Percentiles rank a stretch among this genome's conserved stretches.
phyloP scores from a whole-genome alignment of 352 stramenopile genomes.

The Phytopythium ostracodes region DNA sequence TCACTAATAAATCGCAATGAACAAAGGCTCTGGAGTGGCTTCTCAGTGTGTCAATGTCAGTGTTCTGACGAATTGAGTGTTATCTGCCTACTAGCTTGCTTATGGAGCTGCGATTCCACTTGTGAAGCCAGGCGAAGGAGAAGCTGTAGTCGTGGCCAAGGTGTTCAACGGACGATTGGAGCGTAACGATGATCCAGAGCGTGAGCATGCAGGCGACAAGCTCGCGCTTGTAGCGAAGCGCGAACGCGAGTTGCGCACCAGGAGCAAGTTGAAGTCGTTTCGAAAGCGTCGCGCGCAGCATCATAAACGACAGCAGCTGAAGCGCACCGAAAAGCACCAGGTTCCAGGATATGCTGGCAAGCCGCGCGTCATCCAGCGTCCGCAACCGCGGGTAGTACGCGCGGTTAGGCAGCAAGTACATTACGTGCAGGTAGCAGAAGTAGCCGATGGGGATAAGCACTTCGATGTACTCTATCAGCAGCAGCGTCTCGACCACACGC shows the following conservation, averaged over 20 bases:
- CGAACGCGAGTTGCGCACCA: constrained; percentile 1
- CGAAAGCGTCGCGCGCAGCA: constrained; percentile 1
- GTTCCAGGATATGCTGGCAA: background rate
- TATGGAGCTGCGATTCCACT: background rate
- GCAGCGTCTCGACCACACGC: constrained; percentile 1
- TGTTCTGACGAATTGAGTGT: too few species aligned
- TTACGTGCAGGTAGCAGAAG: constrained; percentile 2
- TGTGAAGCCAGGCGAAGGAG: background rate
- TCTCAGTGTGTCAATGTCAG: too few species aligned
- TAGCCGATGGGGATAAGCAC: constrained; percentile 7
- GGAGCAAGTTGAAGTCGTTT: background rate
- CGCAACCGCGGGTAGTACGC: constrained; percentile 6
- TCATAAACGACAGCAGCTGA: background rate
- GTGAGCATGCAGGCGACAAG: background rate
- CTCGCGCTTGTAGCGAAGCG: background rate
- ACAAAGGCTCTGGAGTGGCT: too few species aligned
- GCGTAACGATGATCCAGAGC: background rate
- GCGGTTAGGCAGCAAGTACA: constrained; percentile 8
- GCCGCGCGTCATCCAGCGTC: background rate
- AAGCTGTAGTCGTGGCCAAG: constrained; percentile 5
- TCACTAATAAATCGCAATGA: too few species aligned
- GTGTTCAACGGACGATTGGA: background rate
- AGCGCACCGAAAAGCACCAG: background rate
- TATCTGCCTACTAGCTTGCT: too few species aligned
- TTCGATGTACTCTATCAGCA: constrained; percentile 11